Evolutionary conservation across 2,329 filamentous ascomycete genomes (phyloP), one percentile per base, ranked within the genome.

Genomic region (Diaporthe citri): DNA sequence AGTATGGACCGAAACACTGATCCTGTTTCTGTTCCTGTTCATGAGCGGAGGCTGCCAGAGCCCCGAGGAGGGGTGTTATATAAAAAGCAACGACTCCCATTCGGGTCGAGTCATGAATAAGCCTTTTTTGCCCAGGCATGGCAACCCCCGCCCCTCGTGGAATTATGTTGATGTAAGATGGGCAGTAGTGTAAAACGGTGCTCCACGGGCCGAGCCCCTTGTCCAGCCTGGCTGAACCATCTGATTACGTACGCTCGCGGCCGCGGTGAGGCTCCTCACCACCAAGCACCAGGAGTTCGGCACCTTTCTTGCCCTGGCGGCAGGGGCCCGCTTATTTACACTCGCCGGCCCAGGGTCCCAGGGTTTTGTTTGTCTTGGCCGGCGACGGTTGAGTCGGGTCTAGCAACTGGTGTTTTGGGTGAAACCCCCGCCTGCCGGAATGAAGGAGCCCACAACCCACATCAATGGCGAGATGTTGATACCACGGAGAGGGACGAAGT

Each of bases 361-460:
- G 22, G 64, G 46, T 43, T 20, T 64, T 64, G 39, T 64, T 46
- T 64, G 39, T 52, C 64, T 67, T 55, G 64, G 64, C 64, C 46
- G 64, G 46, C 64, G 48, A 55, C 64, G 64, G 34, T 67, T 67
- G 64, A 55, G 64, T 55, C 64, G 64, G 64, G 64, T 25, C 48
- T 55, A 69, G 64, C 48, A 55, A 4, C 2, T 28, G 48, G 64
- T 69, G 46, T 41, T 69, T 69, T 55, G 46, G 48, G 64, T n/a
- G 34, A 69, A 55, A 69, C 34, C 64, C 64, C 46, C 48, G 34
- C 31, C 64, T 41, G 64, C 34, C n/a, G 64, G 22, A 69, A 69
- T 69, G 64, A 55, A 69, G 46, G 64, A 69, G 64, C 20, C 64
- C 64, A 55, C 31, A 69, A 41, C 48, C 64, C 64, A 69, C 64